A percentile compares a stretch with the other conserved stretches of the same genome.
Conservation (phyloP, 306 rosid species). For the Medicago arabica region DNA sequence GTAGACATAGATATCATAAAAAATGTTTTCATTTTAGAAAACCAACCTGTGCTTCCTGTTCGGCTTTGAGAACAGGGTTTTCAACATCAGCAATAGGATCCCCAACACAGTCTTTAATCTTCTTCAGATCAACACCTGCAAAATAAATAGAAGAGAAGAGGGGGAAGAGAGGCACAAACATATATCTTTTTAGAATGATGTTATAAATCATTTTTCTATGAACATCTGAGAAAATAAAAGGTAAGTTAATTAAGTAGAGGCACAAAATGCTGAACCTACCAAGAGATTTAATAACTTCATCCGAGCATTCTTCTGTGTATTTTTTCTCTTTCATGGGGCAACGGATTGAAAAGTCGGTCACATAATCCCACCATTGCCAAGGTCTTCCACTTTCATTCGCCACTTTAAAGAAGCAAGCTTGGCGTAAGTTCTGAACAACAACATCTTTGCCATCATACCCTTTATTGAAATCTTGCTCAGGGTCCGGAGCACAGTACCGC, state of each 20-base stretch:
- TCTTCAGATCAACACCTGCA: constrained; percentile 70
- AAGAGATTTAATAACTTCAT: constrained; percentile 80
- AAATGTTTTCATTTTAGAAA: constrained; percentile 7
- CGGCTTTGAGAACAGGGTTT: constrained; percentile 81
- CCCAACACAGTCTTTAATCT: constrained; percentile 83
- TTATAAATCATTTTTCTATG: constrained; percentile 2
- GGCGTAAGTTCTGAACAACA: constrained; percentile 88
- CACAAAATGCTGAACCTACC: constrained; percentile 62
- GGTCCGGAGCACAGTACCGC: constrained; percentile 97
- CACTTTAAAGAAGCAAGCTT: constrained; percentile 90
- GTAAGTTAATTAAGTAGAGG: constrained; percentile 5
- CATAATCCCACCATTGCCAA: constrained; percentile 99
- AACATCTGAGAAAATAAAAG: constrained; percentile 18
- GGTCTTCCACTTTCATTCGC: constrained; percentile 94
- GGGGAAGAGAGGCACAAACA: not conserved
- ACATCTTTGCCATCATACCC: constrained; percentile 98
- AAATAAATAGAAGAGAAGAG: constrained; percentile 36
- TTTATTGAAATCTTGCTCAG: constrained; percentile 86
- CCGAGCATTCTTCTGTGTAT: constrained; percentile 78
- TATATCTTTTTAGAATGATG: constrained; percentile 30
- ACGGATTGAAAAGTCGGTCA: constrained; percentile 89
- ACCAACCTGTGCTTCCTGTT: constrained; percentile 87
- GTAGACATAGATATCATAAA: constrained; percentile 12
- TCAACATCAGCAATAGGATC: constrained; percentile 73
- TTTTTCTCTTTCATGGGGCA: constrained; percentile 87